These are phyloP conservation scores for Alnus rubra DNA, from an alignment of 306 rosid species.

Conservation along the genomic window DNA sequence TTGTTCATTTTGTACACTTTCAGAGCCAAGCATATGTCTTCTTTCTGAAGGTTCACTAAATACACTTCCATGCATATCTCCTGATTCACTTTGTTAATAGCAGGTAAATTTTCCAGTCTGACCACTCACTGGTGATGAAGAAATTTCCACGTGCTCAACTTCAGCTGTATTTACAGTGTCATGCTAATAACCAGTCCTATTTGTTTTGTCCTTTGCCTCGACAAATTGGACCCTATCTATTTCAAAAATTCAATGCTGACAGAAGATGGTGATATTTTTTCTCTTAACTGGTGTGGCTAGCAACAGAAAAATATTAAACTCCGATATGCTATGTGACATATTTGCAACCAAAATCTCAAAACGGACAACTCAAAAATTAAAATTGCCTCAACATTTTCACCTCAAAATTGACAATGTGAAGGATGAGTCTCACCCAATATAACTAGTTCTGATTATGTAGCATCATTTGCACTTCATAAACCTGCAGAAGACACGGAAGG, in stretches of 20 bases:
- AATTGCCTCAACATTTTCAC: constrained; percentile 7
- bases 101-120: constrained; percentile 32
- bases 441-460: constrained; percentile 14
- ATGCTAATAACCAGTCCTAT: constrained; percentile 22
- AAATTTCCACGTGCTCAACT: constrained; percentile 30
- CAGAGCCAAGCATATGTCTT: constrained; percentile 35
- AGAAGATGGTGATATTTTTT: constrained; percentile 3
- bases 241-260: constrained; percentile 6
- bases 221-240: neutral
- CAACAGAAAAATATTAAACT: constrained; percentile 1
- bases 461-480: constrained; percentile 3
- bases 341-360: constrained; percentile 22
- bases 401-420: constrained; percentile 23
- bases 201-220: neutral
- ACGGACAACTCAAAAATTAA: constrained; percentile 5
- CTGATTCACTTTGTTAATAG: constrained; percentile 25
- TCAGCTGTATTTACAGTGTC: constrained; percentile 35
- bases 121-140: constrained; percentile 32
- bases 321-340: constrained; percentile 6
- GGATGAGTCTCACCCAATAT: constrained; percentile 8
- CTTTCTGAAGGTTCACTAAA: constrained; percentile 39
- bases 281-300: neutral
- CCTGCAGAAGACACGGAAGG: constrained; percentile 18
- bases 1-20: constrained; percentile 38
- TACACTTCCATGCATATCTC: constrained; percentile 38